These are phyloP conservation scores for Microbotryum lychnidis-dioicae DNA, from an alignment of 1,284 basidiomycete species.

Conservation along the genomic window DNA sequence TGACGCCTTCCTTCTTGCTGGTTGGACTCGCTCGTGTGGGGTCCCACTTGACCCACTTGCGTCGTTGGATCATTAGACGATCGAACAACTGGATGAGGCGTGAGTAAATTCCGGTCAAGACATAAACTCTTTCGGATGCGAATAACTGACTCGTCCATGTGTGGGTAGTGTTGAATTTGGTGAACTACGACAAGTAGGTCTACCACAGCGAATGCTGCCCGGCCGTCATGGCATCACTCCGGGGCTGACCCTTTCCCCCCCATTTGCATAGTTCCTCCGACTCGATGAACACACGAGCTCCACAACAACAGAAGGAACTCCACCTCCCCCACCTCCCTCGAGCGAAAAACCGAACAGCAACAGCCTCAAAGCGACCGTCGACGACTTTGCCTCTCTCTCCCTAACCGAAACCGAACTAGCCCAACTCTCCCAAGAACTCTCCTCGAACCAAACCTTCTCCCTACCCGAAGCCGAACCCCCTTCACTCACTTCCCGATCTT, in stretches of 20 bases:
- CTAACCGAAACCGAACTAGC: conserved; percentile 20
- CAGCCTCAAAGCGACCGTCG: conserved; percentile 1
- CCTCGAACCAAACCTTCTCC: conserved; percentile 10
- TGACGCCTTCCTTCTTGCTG: too few relatives aligned
- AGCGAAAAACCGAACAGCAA: too few relatives aligned
- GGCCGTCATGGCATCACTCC: too few relatives aligned
- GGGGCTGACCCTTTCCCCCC: too few relatives aligned
- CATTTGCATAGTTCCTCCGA: not conserved
- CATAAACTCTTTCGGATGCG: too few relatives aligned
- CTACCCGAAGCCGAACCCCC: too few relatives aligned
- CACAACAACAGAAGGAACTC: too few relatives aligned
- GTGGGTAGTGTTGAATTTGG: conserved; percentile 25
- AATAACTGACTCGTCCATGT: too few relatives aligned
- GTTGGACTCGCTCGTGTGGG: not conserved
- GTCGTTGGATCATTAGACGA: not conserved
- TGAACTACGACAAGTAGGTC: conserved; percentile 19
- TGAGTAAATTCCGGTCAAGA: not conserved
- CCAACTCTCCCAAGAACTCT: conserved; percentile 17
- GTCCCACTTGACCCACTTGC: not conserved
- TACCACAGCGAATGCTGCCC: too few relatives aligned
- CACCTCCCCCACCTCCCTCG: too few relatives aligned
- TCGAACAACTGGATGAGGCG: conserved; percentile 30
- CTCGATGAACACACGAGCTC: not conserved
- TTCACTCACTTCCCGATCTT: too few relatives aligned
- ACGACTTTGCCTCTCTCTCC: conserved; percentile 26